Conservation (phyloP, 352 stramenopile species). For the Phytophthora pini region DNA sequence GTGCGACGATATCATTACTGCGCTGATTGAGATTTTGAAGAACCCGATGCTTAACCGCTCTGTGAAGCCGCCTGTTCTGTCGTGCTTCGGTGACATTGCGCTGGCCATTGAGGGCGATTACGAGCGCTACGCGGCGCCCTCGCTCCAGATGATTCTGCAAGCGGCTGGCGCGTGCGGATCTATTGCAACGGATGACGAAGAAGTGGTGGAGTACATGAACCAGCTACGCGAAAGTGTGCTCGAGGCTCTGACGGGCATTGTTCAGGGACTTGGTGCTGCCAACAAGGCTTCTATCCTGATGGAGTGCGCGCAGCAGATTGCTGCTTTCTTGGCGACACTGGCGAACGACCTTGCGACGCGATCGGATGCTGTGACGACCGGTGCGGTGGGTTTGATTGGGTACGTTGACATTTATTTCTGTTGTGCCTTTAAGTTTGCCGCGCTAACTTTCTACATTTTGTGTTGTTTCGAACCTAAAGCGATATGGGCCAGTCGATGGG, state of each 20-base stretch:
- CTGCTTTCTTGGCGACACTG: constrained; percentile 90
- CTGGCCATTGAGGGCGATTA: constrained; percentile 95
- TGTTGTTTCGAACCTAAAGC: constrained; percentile 47
- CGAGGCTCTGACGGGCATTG: constrained; percentile 97
- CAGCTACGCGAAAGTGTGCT: constrained; percentile 95
- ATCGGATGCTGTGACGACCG: constrained; percentile 92
- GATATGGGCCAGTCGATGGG: constrained; percentile 86
- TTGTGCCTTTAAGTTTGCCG: background rate
- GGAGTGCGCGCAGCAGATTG: constrained; percentile 85
- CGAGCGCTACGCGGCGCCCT: constrained; percentile 85
- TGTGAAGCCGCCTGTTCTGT: constrained; percentile 97
- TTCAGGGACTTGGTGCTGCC: constrained; percentile 93
- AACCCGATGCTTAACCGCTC: constrained; percentile 93
- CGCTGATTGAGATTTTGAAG: constrained; percentile 95
- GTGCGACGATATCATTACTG: constrained; percentile 95
- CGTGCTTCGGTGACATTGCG: constrained; percentile 97
- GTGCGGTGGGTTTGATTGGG: constrained; percentile 91
- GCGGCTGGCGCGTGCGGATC: constrained; percentile 86
- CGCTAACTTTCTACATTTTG: constrained; percentile 18
- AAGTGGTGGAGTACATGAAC: constrained; percentile 99
- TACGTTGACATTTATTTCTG: constrained; percentile 38
- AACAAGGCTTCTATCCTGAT: constrained; percentile 88
- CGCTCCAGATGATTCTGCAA: constrained; percentile 88
- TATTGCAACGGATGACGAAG: constrained; percentile 94
- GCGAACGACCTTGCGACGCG: constrained; percentile 81